phyloP scores from a whole-genome alignment of 345 rosid genomes.

The Aquilaria sinensis region DNA sequence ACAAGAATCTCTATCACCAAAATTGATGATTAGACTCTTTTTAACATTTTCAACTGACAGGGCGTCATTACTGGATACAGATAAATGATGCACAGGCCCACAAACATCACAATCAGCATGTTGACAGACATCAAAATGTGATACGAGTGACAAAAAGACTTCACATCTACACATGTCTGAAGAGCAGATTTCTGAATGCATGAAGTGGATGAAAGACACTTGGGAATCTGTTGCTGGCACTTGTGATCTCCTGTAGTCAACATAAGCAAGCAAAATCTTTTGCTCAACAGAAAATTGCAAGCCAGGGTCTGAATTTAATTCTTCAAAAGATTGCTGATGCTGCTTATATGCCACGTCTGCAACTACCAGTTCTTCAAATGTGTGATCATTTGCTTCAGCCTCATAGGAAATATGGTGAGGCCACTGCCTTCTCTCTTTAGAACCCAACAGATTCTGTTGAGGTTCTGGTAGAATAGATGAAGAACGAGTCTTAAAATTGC shows the following conservation, averaged over 20 bases:
- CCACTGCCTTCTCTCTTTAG: constrained; percentile 9
- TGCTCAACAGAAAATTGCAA: constrained; percentile 9
- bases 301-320: background rate
- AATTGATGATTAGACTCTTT: background rate
- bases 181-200: constrained; percentile 25
- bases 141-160: constrained; percentile 7
- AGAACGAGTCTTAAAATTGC: background rate
- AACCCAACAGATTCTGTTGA: constrained; percentile 5
- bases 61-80: background rate
- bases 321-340: constrained; percentile 20
- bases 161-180: constrained; percentile 19
- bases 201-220: constrained; percentile 21
- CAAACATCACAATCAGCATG: constrained; percentile 19
- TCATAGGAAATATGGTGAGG: constrained; percentile 10
- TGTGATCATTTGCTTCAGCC: constrained; percentile 3
- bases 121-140: constrained; percentile 24
- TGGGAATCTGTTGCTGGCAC: constrained; percentile 1
- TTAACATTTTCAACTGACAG: constrained; percentile 4
- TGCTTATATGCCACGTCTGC: constrained; percentile 6
- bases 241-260: constrained; percentile 14
- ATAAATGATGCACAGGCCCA: constrained; percentile 12
- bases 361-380: constrained; percentile 1
- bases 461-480: constrained; percentile 12
- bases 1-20: constrained; percentile 5
- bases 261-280: constrained; percentile 21